phyloP scores from a whole-genome alignment of 2,329 filamentous ascomycete species.

The Botrytis pseudocinerea region DNA sequence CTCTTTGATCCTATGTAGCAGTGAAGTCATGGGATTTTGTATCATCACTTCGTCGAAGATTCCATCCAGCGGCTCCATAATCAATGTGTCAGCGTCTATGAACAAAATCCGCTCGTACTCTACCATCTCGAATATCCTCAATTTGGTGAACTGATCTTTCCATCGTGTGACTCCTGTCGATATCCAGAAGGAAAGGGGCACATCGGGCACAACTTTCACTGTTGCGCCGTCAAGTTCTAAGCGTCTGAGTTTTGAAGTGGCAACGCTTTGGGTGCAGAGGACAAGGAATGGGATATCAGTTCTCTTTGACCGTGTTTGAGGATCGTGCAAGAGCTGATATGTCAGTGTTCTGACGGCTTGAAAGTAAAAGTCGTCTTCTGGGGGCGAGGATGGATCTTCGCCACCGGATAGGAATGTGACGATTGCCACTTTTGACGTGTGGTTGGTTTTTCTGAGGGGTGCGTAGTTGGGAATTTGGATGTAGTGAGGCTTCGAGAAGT shows the following conservation, averaged over 20 bases:
- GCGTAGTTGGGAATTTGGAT: conserved; percentile 6
- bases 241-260: background rate
- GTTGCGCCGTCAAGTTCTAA: conserved; percentile 37
- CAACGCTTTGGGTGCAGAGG: background rate
- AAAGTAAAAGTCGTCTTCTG: conserved; percentile 44
- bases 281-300: conserved; percentile 33
- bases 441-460: background rate
- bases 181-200: conserved; percentile 42
- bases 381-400: conserved; percentile 25
- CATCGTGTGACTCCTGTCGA: conserved; percentile 44
- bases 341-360: conserved; percentile 43
- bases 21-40: conserved; percentile 29
- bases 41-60: conserved; percentile 43
- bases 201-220: conserved; percentile 43
- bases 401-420: conserved; percentile 45
- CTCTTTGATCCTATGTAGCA: conserved; percentile 27
- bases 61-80: conserved; percentile 42
- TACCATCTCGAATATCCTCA: conserved; percentile 46
- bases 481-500: background rate
- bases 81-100: conserved; percentile 47
- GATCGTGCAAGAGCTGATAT: conserved; percentile 46
- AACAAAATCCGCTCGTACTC: conserved; percentile 47
- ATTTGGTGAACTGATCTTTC: conserved; percentile 48
- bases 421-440: conserved; percentile 35
- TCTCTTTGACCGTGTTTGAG: conserved; percentile 41